Evolutionary conservation across 352 stramenopile genomes (phyloP), one percentile per base, ranked within the genome.

Genomic region (Phytophthora palmivora): DNA sequence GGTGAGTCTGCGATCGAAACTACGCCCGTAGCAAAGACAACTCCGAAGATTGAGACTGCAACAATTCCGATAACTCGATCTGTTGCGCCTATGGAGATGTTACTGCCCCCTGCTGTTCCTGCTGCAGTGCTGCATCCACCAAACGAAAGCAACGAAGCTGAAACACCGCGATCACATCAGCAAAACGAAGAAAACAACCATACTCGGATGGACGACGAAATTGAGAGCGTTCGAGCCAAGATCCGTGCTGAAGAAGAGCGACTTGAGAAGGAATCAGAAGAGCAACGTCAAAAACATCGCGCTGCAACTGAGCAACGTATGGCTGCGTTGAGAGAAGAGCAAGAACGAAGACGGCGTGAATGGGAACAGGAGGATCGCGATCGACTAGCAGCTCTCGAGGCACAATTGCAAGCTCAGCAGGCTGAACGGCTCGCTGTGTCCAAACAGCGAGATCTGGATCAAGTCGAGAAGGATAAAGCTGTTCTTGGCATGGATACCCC

Each of bases 321-420:
- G 67, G 73, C 76, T 26, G 78, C 72, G 2, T 47, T 94, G 2
- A 72, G 78, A 8, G 61, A 74, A 6, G 85, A 95, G 52, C 85
- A 95, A 55, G 82, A 90, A 11, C 70, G 71, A 8, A 74, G 87
- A 15, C 82, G 84, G 9, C 74, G 67, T 15, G 70, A 90, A 56
- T 93, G 84, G 82, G 85, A 92, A 51, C 67, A 79, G 11, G 79
- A 92, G 30, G 85, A 92, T 53, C 69, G 65, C 0, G 70, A 70
- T 0, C 72, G 72, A 8, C 52, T 92, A 0, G 74, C 66, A 30
- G 75, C 61, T 12, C 50, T 92, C 1, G 80, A 94, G 32, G 47
- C 51, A 19, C 68, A 82, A 56, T 69, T 88, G 6, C 63, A 74
- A 9, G 64, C 76, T 2, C 72, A 88, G 21, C 67, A 89, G 21